A percentile compares a stretch with the other conserved stretches of the same genome.
Conservation (phyloP, 1,284 basidiomycete species). For the Porphyrellus sp. region DNA sequence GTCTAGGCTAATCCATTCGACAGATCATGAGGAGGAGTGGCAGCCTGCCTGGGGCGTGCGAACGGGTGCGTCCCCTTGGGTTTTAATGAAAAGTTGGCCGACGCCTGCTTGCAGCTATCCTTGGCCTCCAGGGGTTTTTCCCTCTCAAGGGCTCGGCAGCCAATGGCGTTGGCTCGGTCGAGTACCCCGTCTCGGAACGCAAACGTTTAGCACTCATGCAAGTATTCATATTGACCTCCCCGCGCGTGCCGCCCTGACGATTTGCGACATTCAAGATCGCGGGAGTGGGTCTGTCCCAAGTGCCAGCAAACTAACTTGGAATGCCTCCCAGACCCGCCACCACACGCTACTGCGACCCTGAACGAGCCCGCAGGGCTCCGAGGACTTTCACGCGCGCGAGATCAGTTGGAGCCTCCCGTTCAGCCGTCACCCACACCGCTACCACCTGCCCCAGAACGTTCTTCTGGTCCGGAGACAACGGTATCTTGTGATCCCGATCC, state of each 20-base stretch:
- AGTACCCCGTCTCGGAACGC: slow-evolving; percentile 76
- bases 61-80: slow-evolving; percentile 55
- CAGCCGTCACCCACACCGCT: slow-evolving; percentile 12
- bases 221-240: slow-evolving; percentile 34
- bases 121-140: slow-evolving; percentile 90
- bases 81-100: slow-evolving; percentile 23
- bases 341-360: slow-evolving; percentile 21
- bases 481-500: slow-evolving; percentile 19
- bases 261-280: slow-evolving; percentile 52
- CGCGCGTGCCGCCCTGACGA: slow-evolving; percentile 12
- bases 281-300: slow-evolving; percentile 77
- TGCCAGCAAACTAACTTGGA: slow-evolving; percentile 69
- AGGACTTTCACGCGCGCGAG: slow-evolving; percentile 24
- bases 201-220: slow-evolving; percentile 78
- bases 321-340: slow-evolving; percentile 64
- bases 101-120: slow-evolving; percentile 58
- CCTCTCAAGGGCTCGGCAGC: slow-evolving; percentile 85
- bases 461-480: slow-evolving; percentile 10
- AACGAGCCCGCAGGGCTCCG: slow-evolving; percentile 19
- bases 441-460: slow-evolving; percentile 22
- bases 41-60: slow-evolving; percentile 97
- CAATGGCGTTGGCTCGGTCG: slow-evolving; percentile 87
- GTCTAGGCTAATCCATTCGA: slow-evolving; percentile 25
- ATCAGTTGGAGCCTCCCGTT: slow-evolving; percentile 15
- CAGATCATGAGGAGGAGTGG: slow-evolving; percentile 89